phyloP scores from a whole-genome alignment of 345 rosid genomes.

The Geranium brycei region DNA sequence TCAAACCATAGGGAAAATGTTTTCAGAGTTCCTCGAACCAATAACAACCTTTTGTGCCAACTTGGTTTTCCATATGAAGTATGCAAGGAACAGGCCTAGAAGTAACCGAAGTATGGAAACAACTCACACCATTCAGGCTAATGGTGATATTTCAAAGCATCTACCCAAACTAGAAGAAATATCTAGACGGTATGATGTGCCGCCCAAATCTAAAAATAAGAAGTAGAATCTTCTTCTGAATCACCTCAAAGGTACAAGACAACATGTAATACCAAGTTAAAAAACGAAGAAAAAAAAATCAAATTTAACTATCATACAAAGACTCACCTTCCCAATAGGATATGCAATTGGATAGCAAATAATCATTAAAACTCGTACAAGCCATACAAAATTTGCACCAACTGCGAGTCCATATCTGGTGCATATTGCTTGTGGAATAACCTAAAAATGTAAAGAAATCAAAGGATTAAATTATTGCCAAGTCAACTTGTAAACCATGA shows the following conservation, averaged over 20 bases:
- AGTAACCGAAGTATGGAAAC: neutral
- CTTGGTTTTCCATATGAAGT: too few species aligned
- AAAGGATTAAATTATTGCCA: neutral
- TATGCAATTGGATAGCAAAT: constrained; percentile 77
- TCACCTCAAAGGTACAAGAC: neutral
- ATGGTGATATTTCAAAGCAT: neutral
- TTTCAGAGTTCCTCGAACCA: too few species aligned
- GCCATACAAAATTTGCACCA: constrained; percentile 80
- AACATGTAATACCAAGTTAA: neutral
- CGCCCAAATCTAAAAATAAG: neutral
- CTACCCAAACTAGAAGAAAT: neutral
- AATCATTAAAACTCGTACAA: constrained; percentile 68
- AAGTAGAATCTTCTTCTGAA: neutral
- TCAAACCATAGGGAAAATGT: too few species aligned
- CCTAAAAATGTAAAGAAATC: constrained; percentile 24
- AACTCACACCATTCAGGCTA: neutral
- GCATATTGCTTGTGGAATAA: constrained; percentile 95
- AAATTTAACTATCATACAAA: neutral
- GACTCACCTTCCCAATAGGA: constrained; percentile 81
- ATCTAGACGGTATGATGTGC: neutral
- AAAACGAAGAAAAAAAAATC: neutral
- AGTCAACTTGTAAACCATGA: neutral
- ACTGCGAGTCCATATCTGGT: constrained; percentile 88
- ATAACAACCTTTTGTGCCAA: too few species aligned
- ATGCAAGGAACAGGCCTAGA: too few species aligned